phyloP scores from a whole-genome alignment of 352 stramenopile species.

The Phytophthora tubulina region DNA sequence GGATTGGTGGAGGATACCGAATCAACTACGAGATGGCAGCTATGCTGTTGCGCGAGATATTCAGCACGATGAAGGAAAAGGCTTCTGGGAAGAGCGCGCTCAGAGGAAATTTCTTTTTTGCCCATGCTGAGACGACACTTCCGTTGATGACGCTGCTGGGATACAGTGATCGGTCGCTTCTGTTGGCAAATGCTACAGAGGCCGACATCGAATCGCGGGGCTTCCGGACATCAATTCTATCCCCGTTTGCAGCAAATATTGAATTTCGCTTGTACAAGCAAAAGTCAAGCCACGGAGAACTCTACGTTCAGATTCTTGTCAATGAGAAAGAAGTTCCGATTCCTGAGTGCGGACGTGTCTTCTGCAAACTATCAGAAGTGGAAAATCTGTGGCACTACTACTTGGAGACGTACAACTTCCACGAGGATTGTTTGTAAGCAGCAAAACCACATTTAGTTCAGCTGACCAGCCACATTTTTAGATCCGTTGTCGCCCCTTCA shows the following conservation, averaged over 20 bases:
- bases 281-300: conserved; percentile 19
- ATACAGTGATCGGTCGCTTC: conserved; percentile 39
- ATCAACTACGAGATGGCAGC: conserved; percentile 68
- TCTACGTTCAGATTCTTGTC: conserved; percentile 57
- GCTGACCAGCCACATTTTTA: neutral
- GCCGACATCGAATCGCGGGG: conserved; percentile 40
- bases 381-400: conserved; percentile 47
- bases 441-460: neutral
- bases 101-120: conserved; percentile 58
- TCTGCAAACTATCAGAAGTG: conserved; percentile 41
- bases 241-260: conserved; percentile 64
- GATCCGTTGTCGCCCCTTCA: conserved; percentile 27
- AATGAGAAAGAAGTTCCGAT: conserved; percentile 49
- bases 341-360: conserved; percentile 34
- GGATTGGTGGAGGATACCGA: conserved; percentile 49
- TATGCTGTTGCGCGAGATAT: conserved; percentile 49
- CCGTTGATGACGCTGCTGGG: conserved; percentile 64
- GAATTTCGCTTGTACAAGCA: conserved; percentile 54
- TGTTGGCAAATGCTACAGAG: conserved; percentile 42
- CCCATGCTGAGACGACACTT: conserved; percentile 65
- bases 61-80: conserved; percentile 37
- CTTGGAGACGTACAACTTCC: conserved; percentile 47
- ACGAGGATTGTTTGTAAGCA: conserved; percentile 37
- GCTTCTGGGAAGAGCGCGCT: conserved; percentile 8
- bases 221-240: conserved; percentile 51